These are phyloP conservation scores for Auricularia auricula-judae DNA, from an alignment of 768 basidiomycete species.

Conservation along the genomic window DNA sequence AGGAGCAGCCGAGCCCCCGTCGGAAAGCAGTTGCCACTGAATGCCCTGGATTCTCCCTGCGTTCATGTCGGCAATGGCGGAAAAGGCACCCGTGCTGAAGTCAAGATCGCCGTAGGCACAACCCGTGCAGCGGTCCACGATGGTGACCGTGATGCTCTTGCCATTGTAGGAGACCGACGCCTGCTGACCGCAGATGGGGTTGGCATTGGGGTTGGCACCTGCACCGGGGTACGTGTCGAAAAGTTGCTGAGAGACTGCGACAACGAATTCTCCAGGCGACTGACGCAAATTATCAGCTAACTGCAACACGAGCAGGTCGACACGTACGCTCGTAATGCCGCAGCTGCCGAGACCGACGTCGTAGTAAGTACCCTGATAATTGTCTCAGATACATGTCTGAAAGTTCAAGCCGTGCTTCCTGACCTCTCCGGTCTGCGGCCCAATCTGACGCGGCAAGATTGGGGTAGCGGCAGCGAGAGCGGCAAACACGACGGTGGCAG, in stretches of 20 bases:
- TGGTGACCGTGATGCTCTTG: conserved; percentile 12
- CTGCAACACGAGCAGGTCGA: neutral
- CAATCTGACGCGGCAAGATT: neutral
- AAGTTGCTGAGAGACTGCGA: neutral
- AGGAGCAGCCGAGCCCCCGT: neutral
- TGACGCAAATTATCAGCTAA: neutral
- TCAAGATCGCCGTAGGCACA: neutral
- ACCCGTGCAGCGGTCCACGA: neutral
- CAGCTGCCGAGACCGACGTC: neutral
- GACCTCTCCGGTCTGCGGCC: neutral
- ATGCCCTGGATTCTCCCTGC: neutral
- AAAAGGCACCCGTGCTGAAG: neutral
- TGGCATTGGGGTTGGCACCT: neutral
- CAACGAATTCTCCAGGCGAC: neutral
- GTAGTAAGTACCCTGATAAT: neutral
- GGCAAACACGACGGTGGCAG: neutral
- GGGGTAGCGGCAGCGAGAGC: neutral
- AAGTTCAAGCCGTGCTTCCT: neutral
- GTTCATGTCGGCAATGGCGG: neutral
- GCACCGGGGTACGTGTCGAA: neutral
- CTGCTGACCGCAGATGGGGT: neutral
- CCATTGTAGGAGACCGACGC: conserved; percentile 16
- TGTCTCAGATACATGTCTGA: neutral
- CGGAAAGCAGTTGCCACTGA: neutral
- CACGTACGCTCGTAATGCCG: neutral